These are phyloP conservation scores for Solanum pennellii DNA, from an alignment of 257 asterid genomes.

Conservation along the genomic window DNA sequence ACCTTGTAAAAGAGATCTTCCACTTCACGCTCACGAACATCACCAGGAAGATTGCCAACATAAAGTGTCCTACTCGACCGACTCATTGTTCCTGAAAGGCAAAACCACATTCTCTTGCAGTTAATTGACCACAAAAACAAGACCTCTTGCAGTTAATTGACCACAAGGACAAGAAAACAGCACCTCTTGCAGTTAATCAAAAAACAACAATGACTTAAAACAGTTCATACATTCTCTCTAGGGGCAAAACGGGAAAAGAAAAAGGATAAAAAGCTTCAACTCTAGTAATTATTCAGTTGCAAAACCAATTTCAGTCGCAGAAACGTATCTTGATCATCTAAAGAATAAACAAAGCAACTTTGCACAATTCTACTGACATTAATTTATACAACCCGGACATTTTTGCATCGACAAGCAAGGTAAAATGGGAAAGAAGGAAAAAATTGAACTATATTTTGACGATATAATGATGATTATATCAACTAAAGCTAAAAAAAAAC, in stretches of 20 bases:
- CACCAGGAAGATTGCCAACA: conserved; percentile 98
- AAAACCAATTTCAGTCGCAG: neutral
- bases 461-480: neutral
- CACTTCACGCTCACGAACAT: conserved; percentile 91
- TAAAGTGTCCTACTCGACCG: conserved; percentile 94
- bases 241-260: neutral
- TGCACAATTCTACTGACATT: neutral
- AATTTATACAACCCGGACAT: neutral
- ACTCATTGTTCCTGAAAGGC: conserved; percentile 50
- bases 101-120: neutral
- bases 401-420: neutral
- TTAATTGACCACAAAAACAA: neutral
- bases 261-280: neutral
- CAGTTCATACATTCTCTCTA: neutral
- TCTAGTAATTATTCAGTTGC: neutral
- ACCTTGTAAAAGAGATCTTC: conserved; percentile 97
- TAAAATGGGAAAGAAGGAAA: neutral
- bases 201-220: neutral
- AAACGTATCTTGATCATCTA: neutral
- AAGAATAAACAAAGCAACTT: neutral
- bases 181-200: neutral
- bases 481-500: neutral
- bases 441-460: neutral
- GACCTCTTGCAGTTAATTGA: neutral
- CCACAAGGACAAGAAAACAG: neutral